Evolutionary conservation across 73 alveolate genomes (phyloP).

Genomic region (Diophrys sp.): DNA sequence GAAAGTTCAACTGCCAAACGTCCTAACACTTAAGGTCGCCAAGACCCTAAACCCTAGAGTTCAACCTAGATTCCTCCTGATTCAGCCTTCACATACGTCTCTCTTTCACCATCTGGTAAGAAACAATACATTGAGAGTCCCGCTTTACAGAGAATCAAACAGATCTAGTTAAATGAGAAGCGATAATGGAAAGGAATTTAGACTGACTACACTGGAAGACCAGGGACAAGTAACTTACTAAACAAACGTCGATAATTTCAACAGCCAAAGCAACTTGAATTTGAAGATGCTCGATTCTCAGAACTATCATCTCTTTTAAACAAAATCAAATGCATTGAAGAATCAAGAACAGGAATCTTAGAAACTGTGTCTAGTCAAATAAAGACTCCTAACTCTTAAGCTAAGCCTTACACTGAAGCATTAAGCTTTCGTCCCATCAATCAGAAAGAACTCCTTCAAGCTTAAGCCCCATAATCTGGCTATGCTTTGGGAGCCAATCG

Average conservation of each 20-base stretch:
- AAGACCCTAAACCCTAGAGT: no score
- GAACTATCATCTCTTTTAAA: background rate
- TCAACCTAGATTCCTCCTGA: no score
- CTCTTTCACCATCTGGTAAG: background rate
- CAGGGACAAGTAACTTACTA: constrained; percentile 30
- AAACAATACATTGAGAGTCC: constrained; percentile 31
- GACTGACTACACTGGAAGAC: constrained; percentile 38
- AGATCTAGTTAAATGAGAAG: constrained; percentile 32
- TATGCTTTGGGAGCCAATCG: constrained; percentile 23
- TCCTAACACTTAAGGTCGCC: no score
- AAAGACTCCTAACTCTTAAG: constrained; percentile 4
- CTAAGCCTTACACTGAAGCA: constrained; percentile 7
- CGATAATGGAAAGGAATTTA: constrained; percentile 40
- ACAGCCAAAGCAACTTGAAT: background rate
- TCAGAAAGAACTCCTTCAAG: constrained; percentile 10
- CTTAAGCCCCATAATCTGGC: constrained; percentile 38
- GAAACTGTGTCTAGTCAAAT: background rate
- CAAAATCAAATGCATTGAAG: constrained; percentile 23
- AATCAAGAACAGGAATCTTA: background rate
- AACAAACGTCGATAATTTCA: background rate
- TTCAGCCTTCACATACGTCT: background rate
- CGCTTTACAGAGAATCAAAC: constrained; percentile 34
- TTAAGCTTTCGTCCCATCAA: constrained; percentile 21
- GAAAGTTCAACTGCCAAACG: no score
- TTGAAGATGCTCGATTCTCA: constrained; percentile 3